Evolutionary conservation across 352 stramenopile species (phyloP).

Genomic region (Globisporangium ultimum): DNA sequence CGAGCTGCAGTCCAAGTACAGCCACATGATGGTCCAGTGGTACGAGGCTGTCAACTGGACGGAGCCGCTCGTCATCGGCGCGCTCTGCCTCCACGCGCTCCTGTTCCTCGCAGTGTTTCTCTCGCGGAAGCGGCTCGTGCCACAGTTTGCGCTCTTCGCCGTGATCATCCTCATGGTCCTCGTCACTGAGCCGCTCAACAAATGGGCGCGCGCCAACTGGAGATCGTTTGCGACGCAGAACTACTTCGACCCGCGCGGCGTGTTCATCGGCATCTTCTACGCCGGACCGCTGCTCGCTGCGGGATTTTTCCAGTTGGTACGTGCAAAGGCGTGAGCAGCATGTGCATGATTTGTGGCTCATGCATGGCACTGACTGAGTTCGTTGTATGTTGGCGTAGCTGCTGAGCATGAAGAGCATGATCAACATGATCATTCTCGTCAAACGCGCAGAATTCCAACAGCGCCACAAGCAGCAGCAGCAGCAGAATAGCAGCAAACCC

Average conservation of each 20-base stretch:
- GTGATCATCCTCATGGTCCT: constrained; percentile 56
- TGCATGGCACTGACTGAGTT: not conserved
- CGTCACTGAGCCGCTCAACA: constrained; percentile 63
- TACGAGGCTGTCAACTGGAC: constrained; percentile 83
- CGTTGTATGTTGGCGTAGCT: constrained; percentile 24
- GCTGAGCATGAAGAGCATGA: constrained; percentile 78
- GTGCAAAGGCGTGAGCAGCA: not conserved
- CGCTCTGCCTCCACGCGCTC: constrained; percentile 49
- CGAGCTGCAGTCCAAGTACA: constrained; percentile 69
- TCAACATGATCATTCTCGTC: constrained; percentile 73
- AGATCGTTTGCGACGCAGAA: constrained; percentile 62
- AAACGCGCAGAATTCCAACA: constrained; percentile 68
- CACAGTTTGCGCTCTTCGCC: constrained; percentile 65
- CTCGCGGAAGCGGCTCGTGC: constrained; percentile 45
- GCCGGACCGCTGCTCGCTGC: constrained; percentile 65
- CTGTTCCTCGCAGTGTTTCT: constrained; percentile 55
- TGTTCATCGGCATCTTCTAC: constrained; percentile 87
- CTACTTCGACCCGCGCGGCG: constrained; percentile 77
- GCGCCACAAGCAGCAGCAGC: constrained; percentile 34
- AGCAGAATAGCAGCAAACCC: constrained; percentile 32
- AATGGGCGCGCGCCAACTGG: constrained; percentile 60
- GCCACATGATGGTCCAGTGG: constrained; percentile 73
- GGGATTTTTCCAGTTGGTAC: constrained; percentile 76
- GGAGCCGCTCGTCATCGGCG: constrained; percentile 64
- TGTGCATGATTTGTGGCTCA: not conserved